A percentile compares a stretch with the other conserved stretches of the same genome.
phyloP scores from a whole-genome alignment of 257 asterid species.

The Nyctanthes arbortristis region DNA sequence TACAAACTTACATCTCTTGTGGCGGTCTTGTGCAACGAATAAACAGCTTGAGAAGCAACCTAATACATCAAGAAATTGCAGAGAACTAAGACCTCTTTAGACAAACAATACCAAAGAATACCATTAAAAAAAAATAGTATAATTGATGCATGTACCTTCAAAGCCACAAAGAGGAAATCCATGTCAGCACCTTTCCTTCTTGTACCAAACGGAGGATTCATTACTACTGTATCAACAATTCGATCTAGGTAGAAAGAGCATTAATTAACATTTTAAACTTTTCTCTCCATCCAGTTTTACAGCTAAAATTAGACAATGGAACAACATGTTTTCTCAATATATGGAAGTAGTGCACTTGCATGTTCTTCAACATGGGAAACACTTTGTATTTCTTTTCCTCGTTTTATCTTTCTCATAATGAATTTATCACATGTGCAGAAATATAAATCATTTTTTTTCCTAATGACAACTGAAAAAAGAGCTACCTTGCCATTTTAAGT shows the following conservation, averaged over 20 bases:
- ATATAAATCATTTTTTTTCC: not conserved
- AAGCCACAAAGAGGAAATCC: slow-evolving; percentile 74
- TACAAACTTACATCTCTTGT: slow-evolving; percentile 80
- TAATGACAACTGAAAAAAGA: slow-evolving; percentile 18
- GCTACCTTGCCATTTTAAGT: slow-evolving; percentile 64
- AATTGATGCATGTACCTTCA: slow-evolving; percentile 53
- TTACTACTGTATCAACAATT: slow-evolving; percentile 72
- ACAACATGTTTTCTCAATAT: not conserved
- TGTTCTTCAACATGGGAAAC: not conserved
- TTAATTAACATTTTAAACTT: slow-evolving; percentile 14
- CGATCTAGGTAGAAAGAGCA: slow-evolving; percentile 45
- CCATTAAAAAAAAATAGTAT: not conserved
- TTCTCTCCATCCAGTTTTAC: slow-evolving; percentile 9
- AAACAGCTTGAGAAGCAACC: slow-evolving; percentile 94
- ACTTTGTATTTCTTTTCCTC: not conserved
- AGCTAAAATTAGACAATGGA: not conserved
- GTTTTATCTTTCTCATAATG: not conserved
- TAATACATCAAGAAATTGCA: slow-evolving; percentile 31
- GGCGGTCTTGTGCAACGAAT: slow-evolving; percentile 93
- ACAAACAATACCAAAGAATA: not conserved
- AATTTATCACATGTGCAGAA: not conserved
- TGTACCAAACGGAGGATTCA: slow-evolving; percentile 99
- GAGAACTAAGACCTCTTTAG: slow-evolving; percentile 14
- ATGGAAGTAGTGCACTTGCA: not conserved
- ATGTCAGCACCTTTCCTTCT: slow-evolving; percentile 95